These are phyloP conservation scores for Bolboschoenus planiculmis DNA, from an alignment of 176 grass and related monocot species.

Conservation along the genomic window DNA sequence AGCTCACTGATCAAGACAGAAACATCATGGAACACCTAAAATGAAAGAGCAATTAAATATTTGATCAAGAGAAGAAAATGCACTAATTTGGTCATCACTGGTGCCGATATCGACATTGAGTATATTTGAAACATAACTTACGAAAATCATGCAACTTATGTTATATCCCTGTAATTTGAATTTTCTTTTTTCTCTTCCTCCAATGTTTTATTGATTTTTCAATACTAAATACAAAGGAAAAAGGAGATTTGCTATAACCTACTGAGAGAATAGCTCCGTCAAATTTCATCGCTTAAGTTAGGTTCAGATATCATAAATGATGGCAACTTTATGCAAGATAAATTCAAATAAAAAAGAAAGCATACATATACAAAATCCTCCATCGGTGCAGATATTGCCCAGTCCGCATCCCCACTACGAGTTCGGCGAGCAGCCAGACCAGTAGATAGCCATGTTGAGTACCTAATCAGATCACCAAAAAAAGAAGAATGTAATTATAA, in stretches of 20 bases:
- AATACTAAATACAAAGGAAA: background rate
- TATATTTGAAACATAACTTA: background rate
- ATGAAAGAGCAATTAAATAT: constrained; percentile 3
- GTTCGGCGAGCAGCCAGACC: constrained; percentile 56
- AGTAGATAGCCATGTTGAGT: constrained; percentile 84
- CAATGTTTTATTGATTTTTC: background rate
- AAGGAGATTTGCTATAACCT: background rate
- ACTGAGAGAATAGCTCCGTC: background rate
- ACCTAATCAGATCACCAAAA: constrained; percentile 47
- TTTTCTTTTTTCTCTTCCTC: background rate
- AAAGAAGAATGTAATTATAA: background rate
- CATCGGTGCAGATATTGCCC: constrained; percentile 62
- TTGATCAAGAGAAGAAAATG: constrained; percentile 13
- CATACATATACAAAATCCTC: constrained; percentile 97
- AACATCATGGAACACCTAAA: constrained; percentile 86
- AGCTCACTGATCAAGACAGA: constrained; percentile 45
- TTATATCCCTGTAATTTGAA: background rate
- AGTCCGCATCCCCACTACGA: constrained; percentile 61
- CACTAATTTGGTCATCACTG: background rate
- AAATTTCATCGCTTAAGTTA: background rate
- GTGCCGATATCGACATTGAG: background rate
- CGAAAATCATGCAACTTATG: background rate
- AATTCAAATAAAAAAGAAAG: background rate
- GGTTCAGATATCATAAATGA: background rate
- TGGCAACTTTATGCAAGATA: background rate